Evolutionary conservation across 192 early-diverging fungal species (phyloP).

Genomic region (Coemansia sp.): DNA sequence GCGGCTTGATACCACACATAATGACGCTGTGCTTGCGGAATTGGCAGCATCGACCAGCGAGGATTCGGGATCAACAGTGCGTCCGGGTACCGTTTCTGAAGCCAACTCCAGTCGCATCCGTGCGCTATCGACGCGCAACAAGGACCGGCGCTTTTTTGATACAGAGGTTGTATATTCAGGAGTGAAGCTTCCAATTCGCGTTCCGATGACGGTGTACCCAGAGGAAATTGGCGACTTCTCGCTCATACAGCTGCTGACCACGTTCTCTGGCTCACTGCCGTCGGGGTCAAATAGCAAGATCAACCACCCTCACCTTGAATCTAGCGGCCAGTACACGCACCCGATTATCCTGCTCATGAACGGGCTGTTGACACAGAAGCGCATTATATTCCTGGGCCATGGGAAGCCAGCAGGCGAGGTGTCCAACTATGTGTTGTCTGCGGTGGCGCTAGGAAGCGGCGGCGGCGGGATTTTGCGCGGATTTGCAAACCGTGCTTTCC

Average conservation of each 20-base stretch:
- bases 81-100: conserved; percentile 57
- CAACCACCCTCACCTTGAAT: conserved; percentile 87
- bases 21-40: conserved; percentile 24
- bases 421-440: conserved; percentile 87
- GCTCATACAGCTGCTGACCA: conserved; percentile 74
- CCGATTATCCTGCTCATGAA: conserved; percentile 86
- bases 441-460: conserved; percentile 86
- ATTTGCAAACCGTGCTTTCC: conserved; percentile 85
- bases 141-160: conserved; percentile 86
- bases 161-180: conserved; percentile 82
- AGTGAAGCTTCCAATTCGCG: conserved; percentile 82
- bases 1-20: conserved; percentile 23
- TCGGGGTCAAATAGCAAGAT: conserved; percentile 47
- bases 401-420: conserved; percentile 89
- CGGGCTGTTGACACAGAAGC: conserved; percentile 88
- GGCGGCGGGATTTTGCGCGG: conserved; percentile 83
- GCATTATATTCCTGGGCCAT: conserved; percentile 88
- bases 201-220: conserved; percentile 80
- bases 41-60: conserved; percentile 20
- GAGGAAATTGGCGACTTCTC: conserved; percentile 95
- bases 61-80: conserved; percentile 27
- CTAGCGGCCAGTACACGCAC: conserved; percentile 77
- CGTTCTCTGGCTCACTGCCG: conserved; percentile 59
- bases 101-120: conserved; percentile 51
- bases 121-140: conserved; percentile 59